A percentile compares a stretch with the other conserved stretches of the same genome.
These are phyloP conservation scores for Grigorovia humatica DNA, from an alignment of 805 yeast species.

Conservation along the genomic window DNA sequence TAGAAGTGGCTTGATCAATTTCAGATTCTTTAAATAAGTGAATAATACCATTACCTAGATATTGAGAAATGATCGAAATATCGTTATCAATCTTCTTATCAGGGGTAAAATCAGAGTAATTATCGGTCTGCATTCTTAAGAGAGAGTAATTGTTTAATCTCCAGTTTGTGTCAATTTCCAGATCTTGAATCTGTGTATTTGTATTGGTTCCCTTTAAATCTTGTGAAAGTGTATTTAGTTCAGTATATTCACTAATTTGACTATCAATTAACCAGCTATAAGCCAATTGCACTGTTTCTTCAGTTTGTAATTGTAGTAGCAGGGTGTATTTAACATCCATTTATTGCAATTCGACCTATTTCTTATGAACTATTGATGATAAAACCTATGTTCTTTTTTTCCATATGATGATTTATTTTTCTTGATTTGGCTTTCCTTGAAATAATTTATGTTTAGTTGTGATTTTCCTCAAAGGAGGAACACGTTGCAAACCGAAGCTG, in stretches of 20 bases:
- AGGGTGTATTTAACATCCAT: neutral
- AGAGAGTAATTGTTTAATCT: neutral
- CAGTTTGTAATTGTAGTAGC: neutral
- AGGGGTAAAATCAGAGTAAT: neutral
- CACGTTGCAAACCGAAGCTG: no score
- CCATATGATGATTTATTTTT: no score
- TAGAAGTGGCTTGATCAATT: conserved; percentile 6
- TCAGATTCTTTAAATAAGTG: conserved; percentile 43
- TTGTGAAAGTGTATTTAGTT: no score
- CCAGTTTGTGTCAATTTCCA: neutral
- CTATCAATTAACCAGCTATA: neutral
- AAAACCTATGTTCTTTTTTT: no score
- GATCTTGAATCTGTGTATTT: neutral
- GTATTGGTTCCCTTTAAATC: neutral
- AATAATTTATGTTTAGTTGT: no score
- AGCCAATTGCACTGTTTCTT: neutral
- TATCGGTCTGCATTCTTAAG: neutral
- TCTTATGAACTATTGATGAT: no score
- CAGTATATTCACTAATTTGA: neutral
- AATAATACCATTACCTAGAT: conserved; percentile 66
- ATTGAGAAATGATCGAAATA: conserved; percentile 35
- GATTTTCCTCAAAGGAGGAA: no score
- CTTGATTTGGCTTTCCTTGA: neutral
- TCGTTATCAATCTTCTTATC: conserved; percentile 8
- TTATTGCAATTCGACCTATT: neutral